Evolutionary conservation across 2,329 filamentous ascomycete genomes (phyloP), one percentile per base, ranked within the genome.

Genomic region (Teratosphaeria epicoccoides): DNA sequence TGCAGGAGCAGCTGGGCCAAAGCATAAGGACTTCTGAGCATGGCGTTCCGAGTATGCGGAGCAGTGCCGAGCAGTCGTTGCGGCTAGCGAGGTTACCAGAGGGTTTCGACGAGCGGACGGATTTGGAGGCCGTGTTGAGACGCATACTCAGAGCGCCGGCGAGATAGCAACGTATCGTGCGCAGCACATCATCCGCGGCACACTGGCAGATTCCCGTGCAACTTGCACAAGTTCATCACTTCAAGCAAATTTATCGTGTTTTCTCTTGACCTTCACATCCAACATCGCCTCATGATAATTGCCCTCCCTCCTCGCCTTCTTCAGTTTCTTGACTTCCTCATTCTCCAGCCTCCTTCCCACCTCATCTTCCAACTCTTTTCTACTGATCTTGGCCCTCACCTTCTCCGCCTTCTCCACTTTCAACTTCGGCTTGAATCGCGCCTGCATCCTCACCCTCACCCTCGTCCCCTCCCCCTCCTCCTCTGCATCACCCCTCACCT

Each of bases 361-460:
- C 43, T 64, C 63, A 9, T 59, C 58, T 46, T 66, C 64, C 49
- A 66, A 51, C 70, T 96, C 88, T 63, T 84, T 84, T 55, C 87
- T 78, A 63, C 84, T 91, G 52, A 98, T 87, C 73, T 91, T 95
- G 61, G 91, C 84, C 59, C 79, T 78, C 0, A 87, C 85, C 73
- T 86, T 93, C 57, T 88, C 86, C 66, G 90, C 88, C 71, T 90
- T 94, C 0, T 77, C 80, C 9, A 84, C 84, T 69, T 85, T 87
- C 45, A 93, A 70, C 56, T 80, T 79, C 7, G 91, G 90, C 75
- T 96, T 96, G 74, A 95, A 97, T 48, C 87, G 78, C 22, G 91
- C 88, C 72, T 97, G 91, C 90, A 97, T 96, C 50, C 90, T 85
- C 61, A 97, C 80, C 47, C 88, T 79, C 54, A 95, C 67, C 6